A percentile compares a stretch with the other conserved stretches of the same genome.
These are phyloP conservation scores for Vitis vinifera DNA, from an alignment of 164 flowering plant genomes.

Conservation along the genomic window DNA sequence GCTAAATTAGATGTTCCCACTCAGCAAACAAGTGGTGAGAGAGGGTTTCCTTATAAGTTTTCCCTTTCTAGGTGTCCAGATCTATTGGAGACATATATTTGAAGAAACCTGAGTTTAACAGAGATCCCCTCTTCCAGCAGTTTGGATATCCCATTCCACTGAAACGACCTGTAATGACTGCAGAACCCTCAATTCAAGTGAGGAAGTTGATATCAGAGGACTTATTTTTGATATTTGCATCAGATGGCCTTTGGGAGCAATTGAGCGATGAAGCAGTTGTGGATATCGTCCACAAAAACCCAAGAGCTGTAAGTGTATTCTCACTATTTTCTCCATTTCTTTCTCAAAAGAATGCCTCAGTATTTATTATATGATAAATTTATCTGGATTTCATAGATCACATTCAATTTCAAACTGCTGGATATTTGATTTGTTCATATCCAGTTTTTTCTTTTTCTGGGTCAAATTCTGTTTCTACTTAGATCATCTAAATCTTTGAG, in stretches of 20 bases:
- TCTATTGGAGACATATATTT: neutral
- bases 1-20: no score
- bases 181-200: conserved; percentile 3
- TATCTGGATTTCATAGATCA: no score
- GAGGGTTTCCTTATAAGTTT: no score
- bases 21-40: no score
- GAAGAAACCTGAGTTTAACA: conserved; percentile 7
- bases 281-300: conserved; percentile 2
- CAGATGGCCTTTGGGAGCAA: conserved; percentile 10
- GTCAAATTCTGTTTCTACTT: no score
- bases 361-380: no score
- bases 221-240: conserved; percentile 5
- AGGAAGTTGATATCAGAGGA: neutral
- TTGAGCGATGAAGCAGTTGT: conserved; percentile 4
- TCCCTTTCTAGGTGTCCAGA: neutral
- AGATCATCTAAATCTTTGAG: no score
- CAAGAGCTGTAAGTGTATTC: neutral
- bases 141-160: conserved; percentile 1
- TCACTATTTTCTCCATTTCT: no score
- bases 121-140: neutral
- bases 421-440: no score
- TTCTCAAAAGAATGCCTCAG: no score
- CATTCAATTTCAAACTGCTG: no score
- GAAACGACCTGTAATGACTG: conserved; percentile 1
- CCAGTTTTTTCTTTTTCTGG: no score